phyloP scores from a whole-genome alignment of 202 grass and related monocot species.

The Brachypodium distachyon region DNA sequence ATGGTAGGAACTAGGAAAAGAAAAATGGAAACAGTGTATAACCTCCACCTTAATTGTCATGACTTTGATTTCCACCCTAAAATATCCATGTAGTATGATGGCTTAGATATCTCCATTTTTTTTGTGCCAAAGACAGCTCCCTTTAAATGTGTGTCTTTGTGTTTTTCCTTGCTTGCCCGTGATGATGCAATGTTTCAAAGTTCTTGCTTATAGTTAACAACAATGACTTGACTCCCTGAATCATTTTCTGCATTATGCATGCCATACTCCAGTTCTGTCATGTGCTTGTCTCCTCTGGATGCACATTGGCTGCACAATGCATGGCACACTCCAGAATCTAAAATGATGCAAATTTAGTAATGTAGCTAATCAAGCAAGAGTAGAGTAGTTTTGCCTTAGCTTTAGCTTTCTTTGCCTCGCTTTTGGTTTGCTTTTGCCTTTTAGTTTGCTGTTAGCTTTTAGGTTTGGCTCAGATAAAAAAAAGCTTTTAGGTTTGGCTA shows the following conservation, averaged over 20 bases:
- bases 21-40: neutral
- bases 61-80: neutral
- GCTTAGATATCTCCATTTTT: neutral
- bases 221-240: neutral
- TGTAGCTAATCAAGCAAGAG: neutral
- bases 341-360: neutral
- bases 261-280: neutral
- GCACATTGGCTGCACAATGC: neutral
- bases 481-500: too few relatives aligned
- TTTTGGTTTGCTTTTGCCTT: neutral
- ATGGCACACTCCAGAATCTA: neutral
- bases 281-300: neutral
- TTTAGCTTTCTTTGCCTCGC: neutral
- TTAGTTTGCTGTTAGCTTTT: too few relatives aligned
- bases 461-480: too few relatives aligned
- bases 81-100: neutral
- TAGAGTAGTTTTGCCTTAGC: too few relatives aligned
- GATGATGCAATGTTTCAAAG: neutral
- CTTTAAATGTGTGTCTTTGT: neutral
- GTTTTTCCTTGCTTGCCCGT: neutral
- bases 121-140: neutral
- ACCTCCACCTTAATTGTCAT: neutral
- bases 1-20: neutral
- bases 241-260: neutral
- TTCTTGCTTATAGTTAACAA: neutral